Evolutionary conservation across 1,284 basidiomycete genomes (phyloP).

Genomic region (Apiotrichum montevideense): DNA sequence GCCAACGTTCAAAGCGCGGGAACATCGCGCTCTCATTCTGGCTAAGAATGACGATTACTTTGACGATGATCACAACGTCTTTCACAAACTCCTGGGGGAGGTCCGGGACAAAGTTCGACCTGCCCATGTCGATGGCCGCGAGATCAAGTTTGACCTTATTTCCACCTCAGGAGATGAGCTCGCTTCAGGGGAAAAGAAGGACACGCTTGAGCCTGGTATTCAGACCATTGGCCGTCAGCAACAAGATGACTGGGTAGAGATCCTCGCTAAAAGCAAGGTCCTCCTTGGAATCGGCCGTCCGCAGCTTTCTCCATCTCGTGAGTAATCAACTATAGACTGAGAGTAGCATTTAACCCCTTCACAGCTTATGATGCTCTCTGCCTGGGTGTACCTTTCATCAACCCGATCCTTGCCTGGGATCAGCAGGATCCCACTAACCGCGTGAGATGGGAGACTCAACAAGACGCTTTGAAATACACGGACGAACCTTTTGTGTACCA

Average conservation of each 20-base stretch:
- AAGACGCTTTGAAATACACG: conserved; percentile 34
- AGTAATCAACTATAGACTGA: background rate
- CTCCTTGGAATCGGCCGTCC: conserved; percentile 14
- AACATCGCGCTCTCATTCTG: conserved; percentile 41
- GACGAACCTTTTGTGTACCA: conserved; percentile 48
- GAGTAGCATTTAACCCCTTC: background rate
- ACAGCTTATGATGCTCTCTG: conserved; percentile 49
- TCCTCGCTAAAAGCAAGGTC: conserved; percentile 11
- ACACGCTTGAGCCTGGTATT: conserved; percentile 4
- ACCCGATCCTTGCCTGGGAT: conserved; percentile 40
- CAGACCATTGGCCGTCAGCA: conserved; percentile 6
- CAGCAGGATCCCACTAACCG: conserved; percentile 35
- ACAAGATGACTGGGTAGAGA: conserved; percentile 6
- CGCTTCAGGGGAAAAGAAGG: background rate
- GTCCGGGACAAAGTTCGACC: conserved; percentile 7
- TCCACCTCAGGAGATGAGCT: conserved; percentile 20
- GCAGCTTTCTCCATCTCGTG: conserved; percentile 11
- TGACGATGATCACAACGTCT: conserved; percentile 6
- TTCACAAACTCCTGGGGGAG: conserved; percentile 1
- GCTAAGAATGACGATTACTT: conserved; percentile 42
- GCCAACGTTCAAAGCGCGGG: conserved; percentile 17
- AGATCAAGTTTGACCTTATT: conserved; percentile 22
- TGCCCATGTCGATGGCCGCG: conserved; percentile 4
- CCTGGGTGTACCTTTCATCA: conserved; percentile 49
- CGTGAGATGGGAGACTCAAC: conserved; percentile 42